These are phyloP conservation scores for Lycium barbarum DNA, from an alignment of 257 asterid genomes.

Conservation along the genomic window DNA sequence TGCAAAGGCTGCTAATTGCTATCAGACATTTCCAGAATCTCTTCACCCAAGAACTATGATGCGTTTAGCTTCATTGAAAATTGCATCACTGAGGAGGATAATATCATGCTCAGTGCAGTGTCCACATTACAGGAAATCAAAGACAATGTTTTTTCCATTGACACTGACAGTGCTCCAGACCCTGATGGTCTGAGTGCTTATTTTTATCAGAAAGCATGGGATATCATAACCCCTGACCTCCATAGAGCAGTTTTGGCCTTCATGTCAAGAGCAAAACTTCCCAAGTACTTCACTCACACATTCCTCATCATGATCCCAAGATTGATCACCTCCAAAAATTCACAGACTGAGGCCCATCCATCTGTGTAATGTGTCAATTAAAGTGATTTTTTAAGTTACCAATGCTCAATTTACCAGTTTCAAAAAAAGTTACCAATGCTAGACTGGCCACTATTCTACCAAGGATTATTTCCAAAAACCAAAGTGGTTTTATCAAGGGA, in stretches of 20 bases:
- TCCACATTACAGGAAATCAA: background rate
- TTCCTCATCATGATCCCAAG: background rate
- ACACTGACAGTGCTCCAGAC: background rate
- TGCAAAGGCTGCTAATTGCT: too few relatives aligned
- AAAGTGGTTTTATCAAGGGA: background rate
- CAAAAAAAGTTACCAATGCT: background rate
- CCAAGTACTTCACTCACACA: background rate
- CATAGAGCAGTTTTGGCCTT: background rate
- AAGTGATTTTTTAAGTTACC: background rate
- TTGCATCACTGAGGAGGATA: background rate
- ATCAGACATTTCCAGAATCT: too few relatives aligned
- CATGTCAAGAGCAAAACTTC: background rate
- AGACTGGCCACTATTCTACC: background rate
- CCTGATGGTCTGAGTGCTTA: background rate
- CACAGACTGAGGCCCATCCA: background rate
- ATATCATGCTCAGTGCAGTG: background rate
- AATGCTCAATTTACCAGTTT: too few relatives aligned
- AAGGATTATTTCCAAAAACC: background rate
- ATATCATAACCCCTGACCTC: background rate
- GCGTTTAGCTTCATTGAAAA: too few relatives aligned
- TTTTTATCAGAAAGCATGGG: background rate
- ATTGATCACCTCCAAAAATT: background rate
- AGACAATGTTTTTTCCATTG: background rate
- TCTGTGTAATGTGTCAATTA: background rate
- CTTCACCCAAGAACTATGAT: too few relatives aligned